Conservation (phyloP, 2,329 filamentous ascomycete genomes). For the Coniochaeta sp. region DNA sequence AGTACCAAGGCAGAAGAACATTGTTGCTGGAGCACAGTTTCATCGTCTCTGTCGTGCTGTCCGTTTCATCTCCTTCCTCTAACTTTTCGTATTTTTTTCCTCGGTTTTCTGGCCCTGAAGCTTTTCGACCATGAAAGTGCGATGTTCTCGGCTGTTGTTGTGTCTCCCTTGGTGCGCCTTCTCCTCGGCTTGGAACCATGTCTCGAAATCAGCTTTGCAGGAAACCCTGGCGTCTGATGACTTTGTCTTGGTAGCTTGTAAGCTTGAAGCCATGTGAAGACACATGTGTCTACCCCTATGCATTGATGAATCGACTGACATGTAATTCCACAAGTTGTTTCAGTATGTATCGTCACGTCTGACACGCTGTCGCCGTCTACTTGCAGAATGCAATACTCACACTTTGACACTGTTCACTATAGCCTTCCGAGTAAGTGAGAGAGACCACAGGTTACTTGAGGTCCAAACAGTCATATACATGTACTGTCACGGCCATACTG, state of each 20-base stretch:
- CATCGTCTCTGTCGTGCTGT: neutral
- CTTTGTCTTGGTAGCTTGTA: conserved; percentile 10
- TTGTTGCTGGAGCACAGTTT: neutral
- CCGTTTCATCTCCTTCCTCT: neutral
- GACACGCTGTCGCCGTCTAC: neutral
- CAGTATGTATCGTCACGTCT: neutral
- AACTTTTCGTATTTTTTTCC: neutral
- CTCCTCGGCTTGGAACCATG: neutral
- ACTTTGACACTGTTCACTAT: neutral
- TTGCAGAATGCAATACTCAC: neutral
- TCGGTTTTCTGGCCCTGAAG: neutral
- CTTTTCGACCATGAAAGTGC: neutral
- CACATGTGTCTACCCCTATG: neutral
- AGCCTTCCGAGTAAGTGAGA: conserved; percentile 7
- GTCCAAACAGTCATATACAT: neutral
- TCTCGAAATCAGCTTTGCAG: conserved; percentile 3
- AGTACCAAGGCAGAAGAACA: neutral
- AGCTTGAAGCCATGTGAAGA: neutral
- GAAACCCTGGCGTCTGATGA: conserved; percentile 3
- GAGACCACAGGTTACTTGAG: neutral
- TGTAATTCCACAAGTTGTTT: neutral
- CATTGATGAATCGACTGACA: neutral
- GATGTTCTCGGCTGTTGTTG: neutral
- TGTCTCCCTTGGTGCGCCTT: conserved; percentile 1
- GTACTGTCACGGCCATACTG: neutral